phyloP scores from a whole-genome alignment of 495 filamentous ascomycete species.

The Tuber borchii region DNA sequence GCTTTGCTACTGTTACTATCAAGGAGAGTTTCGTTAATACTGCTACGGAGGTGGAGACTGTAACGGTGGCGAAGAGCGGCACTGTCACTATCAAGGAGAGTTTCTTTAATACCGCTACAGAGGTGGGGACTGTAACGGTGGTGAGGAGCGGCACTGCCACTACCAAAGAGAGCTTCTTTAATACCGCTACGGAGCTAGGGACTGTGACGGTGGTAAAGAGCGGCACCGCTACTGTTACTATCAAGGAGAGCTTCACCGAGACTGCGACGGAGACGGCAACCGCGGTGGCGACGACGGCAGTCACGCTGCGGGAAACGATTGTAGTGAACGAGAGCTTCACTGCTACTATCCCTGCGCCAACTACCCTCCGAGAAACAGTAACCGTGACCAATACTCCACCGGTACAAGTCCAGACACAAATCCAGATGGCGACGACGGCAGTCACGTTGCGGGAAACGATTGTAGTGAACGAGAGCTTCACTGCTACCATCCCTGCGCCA shows the following conservation, averaged over 20 bases:
- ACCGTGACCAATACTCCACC: background rate
- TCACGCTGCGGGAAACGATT: background rate
- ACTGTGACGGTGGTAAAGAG: background rate
- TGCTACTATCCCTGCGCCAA: background rate
- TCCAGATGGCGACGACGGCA: conserved; percentile 4
- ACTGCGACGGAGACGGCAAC: conserved; percentile 10
- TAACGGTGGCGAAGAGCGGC: background rate
- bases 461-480: background rate
- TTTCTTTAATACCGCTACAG: conserved; percentile 11
- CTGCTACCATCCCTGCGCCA: background rate
- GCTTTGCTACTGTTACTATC: conserved; percentile 17
- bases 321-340: background rate
- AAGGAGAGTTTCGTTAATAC: conserved; percentile 8
- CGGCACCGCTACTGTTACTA: conserved; percentile 25
- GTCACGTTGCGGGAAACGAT: background rate
- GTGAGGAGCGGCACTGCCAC: conserved; percentile 16
- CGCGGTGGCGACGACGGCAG: conserved; percentile 4
- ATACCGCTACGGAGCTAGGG: conserved; percentile 13
- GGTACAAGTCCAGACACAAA: background rate
- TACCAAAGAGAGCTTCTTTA: background rate
- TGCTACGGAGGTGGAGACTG: conserved; percentile 8
- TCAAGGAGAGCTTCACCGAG: conserved; percentile 16
- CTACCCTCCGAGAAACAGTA: background rate
- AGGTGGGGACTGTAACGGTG: conserved; percentile 2
- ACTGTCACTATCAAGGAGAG: conserved; percentile 12